Evolutionary conservation across 2,329 filamentous ascomycete genomes (phyloP).

Genomic region (Colletotrichum cuscutae): DNA sequence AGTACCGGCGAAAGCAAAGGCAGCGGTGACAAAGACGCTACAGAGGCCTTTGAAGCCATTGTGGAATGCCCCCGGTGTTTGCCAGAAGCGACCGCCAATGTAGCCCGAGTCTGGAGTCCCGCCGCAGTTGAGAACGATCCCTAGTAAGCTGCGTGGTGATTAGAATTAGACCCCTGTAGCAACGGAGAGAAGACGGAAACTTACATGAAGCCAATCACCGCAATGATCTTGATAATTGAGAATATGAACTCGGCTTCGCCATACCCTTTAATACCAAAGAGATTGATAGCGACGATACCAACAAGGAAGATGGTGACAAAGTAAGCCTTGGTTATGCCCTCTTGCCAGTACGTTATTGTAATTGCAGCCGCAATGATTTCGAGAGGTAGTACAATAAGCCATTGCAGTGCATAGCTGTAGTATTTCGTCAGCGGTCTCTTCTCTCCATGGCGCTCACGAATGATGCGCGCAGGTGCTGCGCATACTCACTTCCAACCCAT

Average conservation of each 20-base stretch:
- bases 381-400: slow-evolving; percentile 84
- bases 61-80: slow-evolving; percentile 83
- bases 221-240: slow-evolving; percentile 85
- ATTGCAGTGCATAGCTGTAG: slow-evolving; percentile 82
- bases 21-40: slow-evolving; percentile 79
- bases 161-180: not conserved
- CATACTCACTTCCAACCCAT: slow-evolving; percentile 88
- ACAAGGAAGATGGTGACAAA: slow-evolving; percentile 87
- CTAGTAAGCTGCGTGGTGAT: slow-evolving; percentile 72
- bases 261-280: slow-evolving; percentile 89
- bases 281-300: slow-evolving; percentile 82
- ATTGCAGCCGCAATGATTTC: slow-evolving; percentile 90
- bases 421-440: not conserved
- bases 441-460: not conserved
- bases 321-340: slow-evolving; percentile 71
- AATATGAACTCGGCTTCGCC: slow-evolving; percentile 92
- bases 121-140: slow-evolving; percentile 86
- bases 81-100: slow-evolving; percentile 83
- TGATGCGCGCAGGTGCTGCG: not conserved
- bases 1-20: slow-evolving; percentile 81
- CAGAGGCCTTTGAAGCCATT: slow-evolving; percentile 87
- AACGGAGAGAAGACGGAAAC: slow-evolving; percentile 42
- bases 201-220: slow-evolving; percentile 89
- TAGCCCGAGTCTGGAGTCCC: slow-evolving; percentile 80
- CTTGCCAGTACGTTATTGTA: slow-evolving; percentile 84